A percentile compares a stretch with the other conserved stretches of the same genome.
Conservation (phyloP, 1,284 basidiomycete species). For the Mycena citricolor region DNA sequence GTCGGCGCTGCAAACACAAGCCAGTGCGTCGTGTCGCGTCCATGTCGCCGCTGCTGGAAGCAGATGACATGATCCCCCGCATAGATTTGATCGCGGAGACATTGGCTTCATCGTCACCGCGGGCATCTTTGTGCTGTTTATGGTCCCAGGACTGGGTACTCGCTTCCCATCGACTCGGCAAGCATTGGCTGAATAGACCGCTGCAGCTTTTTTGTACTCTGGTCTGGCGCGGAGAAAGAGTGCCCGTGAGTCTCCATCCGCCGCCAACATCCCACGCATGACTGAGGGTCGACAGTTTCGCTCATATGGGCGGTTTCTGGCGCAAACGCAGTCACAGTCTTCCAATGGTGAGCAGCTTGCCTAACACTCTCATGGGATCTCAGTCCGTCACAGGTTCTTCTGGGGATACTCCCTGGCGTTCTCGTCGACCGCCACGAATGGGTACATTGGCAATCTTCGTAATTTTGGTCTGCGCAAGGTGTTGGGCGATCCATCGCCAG, state of each 20-base stretch:
- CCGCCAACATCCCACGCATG: not conserved
- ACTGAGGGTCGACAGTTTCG: conserved; percentile 40
- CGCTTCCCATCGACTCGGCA: not conserved
- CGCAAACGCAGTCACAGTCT: conserved; percentile 77
- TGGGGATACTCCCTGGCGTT: conserved; percentile 87
- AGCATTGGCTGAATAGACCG: not conserved
- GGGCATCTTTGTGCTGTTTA: conserved; percentile 13
- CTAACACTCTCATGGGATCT: not conserved
- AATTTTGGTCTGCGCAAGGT: conserved; percentile 74
- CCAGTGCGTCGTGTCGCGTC: too few relatives aligned
- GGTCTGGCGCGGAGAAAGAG: conserved; percentile 24
- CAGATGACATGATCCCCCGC: too few relatives aligned
- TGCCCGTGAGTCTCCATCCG: conserved; percentile 21
- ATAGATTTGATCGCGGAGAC: conserved; percentile 21
- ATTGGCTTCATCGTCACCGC: conserved; percentile 16
- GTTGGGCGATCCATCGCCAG: conserved; percentile 74
- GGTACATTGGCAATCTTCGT: conserved; percentile 78
- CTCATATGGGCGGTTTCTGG: conserved; percentile 71
- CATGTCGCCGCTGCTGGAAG: too few relatives aligned
- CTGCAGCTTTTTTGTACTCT: conserved; percentile 18
- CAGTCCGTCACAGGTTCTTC: conserved; percentile 35
- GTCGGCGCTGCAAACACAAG: too few relatives aligned
- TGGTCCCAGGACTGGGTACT: conserved; percentile 21
- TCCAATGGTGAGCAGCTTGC: conserved; percentile 70
- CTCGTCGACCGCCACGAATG: conserved; percentile 71